A percentile compares a stretch with the other conserved stretches of the same genome.
Evolutionary conservation across 768 basidiomycete genomes (phyloP).

Genomic region (Suillus cothurnatus): DNA sequence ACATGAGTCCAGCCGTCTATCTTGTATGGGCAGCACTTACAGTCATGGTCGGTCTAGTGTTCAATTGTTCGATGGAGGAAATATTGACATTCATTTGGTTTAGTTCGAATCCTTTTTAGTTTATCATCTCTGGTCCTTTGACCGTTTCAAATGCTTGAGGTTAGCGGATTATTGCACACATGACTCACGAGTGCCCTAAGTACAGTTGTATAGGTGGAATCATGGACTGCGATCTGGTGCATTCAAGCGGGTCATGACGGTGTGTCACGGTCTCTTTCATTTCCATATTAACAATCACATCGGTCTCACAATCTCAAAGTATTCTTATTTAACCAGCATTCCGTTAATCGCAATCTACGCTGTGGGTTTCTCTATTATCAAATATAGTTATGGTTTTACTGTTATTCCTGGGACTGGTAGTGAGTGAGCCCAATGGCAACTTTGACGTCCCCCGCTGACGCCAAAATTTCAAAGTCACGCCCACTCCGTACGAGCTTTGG

Average conservation of each 20-base stretch:
- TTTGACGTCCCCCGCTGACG: conserved; percentile 4
- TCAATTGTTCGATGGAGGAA: neutral
- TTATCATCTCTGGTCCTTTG: conserved; percentile 80
- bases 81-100: neutral
- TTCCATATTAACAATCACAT: neutral
- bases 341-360: conserved; percentile 62
- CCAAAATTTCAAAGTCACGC: conserved; percentile 47
- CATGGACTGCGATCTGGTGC: conserved; percentile 66
- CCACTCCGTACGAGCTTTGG: conserved; percentile 69
- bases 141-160: conserved; percentile 75
- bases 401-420: conserved; percentile 47
- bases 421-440: conserved; percentile 34
- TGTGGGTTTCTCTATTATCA: conserved; percentile 68
- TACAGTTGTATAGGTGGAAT: conserved; percentile 56
- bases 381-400: conserved; percentile 70
- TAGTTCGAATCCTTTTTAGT: conserved; percentile 66
- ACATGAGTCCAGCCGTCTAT: conserved; percentile 59
- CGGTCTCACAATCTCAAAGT: conserved; percentile 42
- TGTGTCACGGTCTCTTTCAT: conserved; percentile 33
- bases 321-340: conserved; percentile 66
- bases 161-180: conserved; percentile 30
- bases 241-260: conserved; percentile 87
- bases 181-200: neutral
- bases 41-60: conserved; percentile 43
- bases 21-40: conserved; percentile 66